Evolutionary conservation across 1,139 yeast species (phyloP), one percentile per base, ranked within the genome.

Genomic region (Sugiyamaella novakii): DNA sequence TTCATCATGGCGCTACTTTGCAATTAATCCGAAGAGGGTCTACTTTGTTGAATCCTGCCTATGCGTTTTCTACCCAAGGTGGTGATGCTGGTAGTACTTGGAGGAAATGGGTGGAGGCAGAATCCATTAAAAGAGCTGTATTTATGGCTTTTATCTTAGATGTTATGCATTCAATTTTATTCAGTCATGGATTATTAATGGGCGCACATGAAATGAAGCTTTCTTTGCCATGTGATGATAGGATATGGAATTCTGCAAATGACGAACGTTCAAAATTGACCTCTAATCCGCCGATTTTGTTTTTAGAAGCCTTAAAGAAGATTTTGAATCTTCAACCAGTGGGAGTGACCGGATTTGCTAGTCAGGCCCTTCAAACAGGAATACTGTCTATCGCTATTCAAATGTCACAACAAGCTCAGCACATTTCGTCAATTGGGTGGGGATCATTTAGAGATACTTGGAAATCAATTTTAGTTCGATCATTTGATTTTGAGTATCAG

Each of bases 71-170:
- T 11, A 29, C 28, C 4, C 27, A 22, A 11, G 33, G 28, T 25
- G 38, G 44, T 21, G 63, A 56, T 28, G 47, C 42, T 6, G 63
- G 59, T 33, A 62, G 62, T 1, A 34, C 46, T 5, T 33, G 39
- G 46, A 25, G 34, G 12, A 35, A 43, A 50, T 87, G 94, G 94
- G 82, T 86, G 15, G 86, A 84, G 50, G 79, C 80, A 42, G 96
- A 87, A 65, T 80, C 84, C 44, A 74, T 86, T 73, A 87, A 87
- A 64, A 70, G 96, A 46, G 78, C 86, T 3, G 87, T 94, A 0
- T 78, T 84, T 51, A 80, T 85, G 78, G 87, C 92, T 3, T 87
- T 87, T 64, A 83, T 83, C 59, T 72, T 85, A 61, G 96, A 87
- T 64, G 81, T 84, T 1, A 76, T 83, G 17, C 92, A 87, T 67